Percentiles rank a stretch among this genome's conserved stretches.
Evolutionary conservation across 768 basidiomycete species (phyloP).

Genomic region (Macrolepiota fuliginosa): DNA sequence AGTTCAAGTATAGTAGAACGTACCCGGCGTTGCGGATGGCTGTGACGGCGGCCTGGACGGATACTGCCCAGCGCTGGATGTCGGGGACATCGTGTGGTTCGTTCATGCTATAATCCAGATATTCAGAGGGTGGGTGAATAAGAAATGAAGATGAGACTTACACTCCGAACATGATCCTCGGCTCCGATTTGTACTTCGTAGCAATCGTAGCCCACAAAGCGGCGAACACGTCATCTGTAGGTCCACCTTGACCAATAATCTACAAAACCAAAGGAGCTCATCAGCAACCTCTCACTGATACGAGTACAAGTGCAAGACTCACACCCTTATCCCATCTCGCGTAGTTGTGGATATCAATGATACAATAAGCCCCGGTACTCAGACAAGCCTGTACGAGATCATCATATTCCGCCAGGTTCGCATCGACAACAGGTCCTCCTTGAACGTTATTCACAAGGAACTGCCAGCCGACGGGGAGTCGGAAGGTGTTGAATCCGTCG

Average conservation of each 20-base stretch:
- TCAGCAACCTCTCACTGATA: neutral
- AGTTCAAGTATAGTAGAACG: neutral
- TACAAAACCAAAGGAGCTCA: constrained; percentile 13
- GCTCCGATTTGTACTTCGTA: constrained; percentile 38
- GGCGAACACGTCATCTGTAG: constrained; percentile 52
- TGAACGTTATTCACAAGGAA: constrained; percentile 38
- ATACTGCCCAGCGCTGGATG: constrained; percentile 44
- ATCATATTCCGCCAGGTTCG: constrained; percentile 49
- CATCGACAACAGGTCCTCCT: constrained; percentile 37
- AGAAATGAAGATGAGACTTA: constrained; percentile 21
- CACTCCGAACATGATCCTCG: constrained; percentile 48
- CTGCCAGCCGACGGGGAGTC: constrained; percentile 63
- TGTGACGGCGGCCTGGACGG: constrained; percentile 59
- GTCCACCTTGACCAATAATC: constrained; percentile 65
- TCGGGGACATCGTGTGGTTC: constrained; percentile 59
- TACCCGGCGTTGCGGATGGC: constrained; percentile 57
- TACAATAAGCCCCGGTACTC: constrained; percentile 46
- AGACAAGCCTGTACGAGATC: constrained; percentile 48
- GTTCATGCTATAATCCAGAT: constrained; percentile 43
- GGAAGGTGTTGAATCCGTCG: constrained; percentile 56
- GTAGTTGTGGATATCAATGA: constrained; percentile 62
- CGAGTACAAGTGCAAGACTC: neutral
- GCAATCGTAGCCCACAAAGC: constrained; percentile 53
- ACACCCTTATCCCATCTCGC: constrained; percentile 51
- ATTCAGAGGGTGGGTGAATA: neutral